Conservation (phyloP, 106 monocot genomes). For the Platanthera guangdongensis region DNA sequence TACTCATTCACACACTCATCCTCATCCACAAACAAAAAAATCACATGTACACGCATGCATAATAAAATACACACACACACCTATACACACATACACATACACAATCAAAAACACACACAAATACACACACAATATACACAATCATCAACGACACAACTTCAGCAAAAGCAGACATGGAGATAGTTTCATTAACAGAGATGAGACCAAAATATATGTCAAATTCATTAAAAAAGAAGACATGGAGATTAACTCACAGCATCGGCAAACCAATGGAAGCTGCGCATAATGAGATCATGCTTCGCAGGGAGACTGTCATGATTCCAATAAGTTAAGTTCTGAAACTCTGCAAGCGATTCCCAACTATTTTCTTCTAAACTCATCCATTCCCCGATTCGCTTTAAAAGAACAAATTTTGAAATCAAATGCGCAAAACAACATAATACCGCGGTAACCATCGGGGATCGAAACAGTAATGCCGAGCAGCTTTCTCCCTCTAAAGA, state of each 20-base stretch:
- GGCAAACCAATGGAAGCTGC: constrained; percentile 61
- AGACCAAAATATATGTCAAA: not conserved
- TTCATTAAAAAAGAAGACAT: not conserved
- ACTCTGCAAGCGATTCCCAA: constrained; percentile 42
- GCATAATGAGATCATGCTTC: constrained; percentile 33
- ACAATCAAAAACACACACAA: too few species aligned
- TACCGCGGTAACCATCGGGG: constrained; percentile 49
- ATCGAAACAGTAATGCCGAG: constrained; percentile 36
- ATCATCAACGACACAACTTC: too few species aligned
- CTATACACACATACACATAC: too few species aligned
- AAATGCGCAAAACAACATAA: not conserved
- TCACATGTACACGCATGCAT: too few species aligned
- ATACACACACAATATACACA: too few species aligned
- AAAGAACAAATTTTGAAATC: not conserved
- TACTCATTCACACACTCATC: too few species aligned
- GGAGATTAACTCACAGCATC: constrained; percentile 46
- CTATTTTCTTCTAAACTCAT: constrained; percentile 2
- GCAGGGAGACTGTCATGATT: constrained; percentile 58
- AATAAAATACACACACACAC: too few species aligned
- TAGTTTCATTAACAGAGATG: too few species aligned
- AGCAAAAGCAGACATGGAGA: too few species aligned
- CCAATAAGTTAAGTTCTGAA: constrained; percentile 57
- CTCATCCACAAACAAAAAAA: too few species aligned
- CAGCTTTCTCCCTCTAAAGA: constrained; percentile 67
- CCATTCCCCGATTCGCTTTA: not conserved